Percentiles rank a stretch among this genome's conserved stretches.
Evolutionary conservation across 305 asterid genomes (phyloP).

Genomic region (Fraxinus platypoda): DNA sequence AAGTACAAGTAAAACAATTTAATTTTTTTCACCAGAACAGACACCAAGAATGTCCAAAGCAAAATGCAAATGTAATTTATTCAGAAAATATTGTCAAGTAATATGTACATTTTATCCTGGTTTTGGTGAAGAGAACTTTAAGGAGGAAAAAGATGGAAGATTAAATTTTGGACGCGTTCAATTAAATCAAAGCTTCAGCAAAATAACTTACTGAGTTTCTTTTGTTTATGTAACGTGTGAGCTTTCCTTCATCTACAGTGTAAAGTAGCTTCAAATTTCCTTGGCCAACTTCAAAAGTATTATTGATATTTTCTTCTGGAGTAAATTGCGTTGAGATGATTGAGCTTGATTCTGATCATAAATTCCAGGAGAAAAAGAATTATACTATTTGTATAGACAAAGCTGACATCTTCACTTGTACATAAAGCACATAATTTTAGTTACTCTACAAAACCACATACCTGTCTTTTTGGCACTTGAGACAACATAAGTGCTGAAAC

Average conservation of each 20-base stretch:
- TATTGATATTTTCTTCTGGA: slow-evolving; percentile 38
- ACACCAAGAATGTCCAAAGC: slow-evolving; percentile 17
- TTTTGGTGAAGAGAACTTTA: slow-evolving; percentile 10
- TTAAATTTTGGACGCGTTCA: slow-evolving; percentile 1
- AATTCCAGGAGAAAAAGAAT: slow-evolving; percentile 13
- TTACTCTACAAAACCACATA: slow-evolving; percentile 2
- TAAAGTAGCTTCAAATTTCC: slow-evolving; percentile 56
- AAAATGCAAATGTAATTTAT: slow-evolving; percentile 9
- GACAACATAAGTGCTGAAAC: slow-evolving; percentile 72
- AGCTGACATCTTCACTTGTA: not conserved
- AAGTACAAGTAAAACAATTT: not conserved
- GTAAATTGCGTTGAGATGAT: slow-evolving; percentile 37
- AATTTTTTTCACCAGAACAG: slow-evolving; percentile 11
- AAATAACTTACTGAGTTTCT: slow-evolving; percentile 40
- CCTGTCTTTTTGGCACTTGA: slow-evolving; percentile 46
- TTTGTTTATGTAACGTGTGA: slow-evolving; percentile 40
- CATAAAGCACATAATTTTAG: not conserved
- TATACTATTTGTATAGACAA: slow-evolving; percentile 12
- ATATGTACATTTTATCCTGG: slow-evolving; percentile 1
- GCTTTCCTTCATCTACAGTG: slow-evolving; percentile 44
- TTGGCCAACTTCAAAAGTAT: slow-evolving; percentile 57
- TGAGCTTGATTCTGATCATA: slow-evolving; percentile 37
- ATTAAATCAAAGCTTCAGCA: slow-evolving; percentile 12
- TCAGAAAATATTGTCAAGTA: not conserved
- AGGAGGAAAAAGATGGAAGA: not conserved